Percentiles rank a stretch among this genome's conserved stretches.
Evolutionary conservation across 2,329 filamentous ascomycete genomes (phyloP).

Genomic region (Venturia carpophila): DNA sequence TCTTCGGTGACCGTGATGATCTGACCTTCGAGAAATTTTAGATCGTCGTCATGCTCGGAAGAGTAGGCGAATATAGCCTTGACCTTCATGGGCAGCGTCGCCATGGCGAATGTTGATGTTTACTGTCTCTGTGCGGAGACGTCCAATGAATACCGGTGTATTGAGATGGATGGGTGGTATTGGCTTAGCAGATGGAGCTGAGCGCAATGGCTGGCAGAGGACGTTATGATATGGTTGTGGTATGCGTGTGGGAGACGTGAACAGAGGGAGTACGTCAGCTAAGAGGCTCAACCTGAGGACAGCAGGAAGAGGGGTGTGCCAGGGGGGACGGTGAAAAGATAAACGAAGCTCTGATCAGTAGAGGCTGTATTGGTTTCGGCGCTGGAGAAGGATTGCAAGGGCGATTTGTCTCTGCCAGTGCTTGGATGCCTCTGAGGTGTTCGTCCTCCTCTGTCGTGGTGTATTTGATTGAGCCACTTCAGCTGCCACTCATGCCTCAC

Average conservation of each 20-base stretch:
- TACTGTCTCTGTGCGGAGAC: neutral
- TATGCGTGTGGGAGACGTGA: neutral
- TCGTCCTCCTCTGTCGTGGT: neutral
- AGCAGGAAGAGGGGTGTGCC: neutral
- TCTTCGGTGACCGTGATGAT: slow-evolving; percentile 89
- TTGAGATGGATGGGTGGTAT: neutral
- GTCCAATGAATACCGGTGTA: neutral
- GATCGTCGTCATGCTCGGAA: slow-evolving; percentile 89
- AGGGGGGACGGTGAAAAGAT: neutral
- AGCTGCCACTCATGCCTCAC: neutral
- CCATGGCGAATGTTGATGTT: slow-evolving; percentile 22
- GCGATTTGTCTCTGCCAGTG: neutral
- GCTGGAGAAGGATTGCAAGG: neutral
- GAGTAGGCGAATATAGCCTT: slow-evolving; percentile 92
- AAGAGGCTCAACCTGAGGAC: neutral
- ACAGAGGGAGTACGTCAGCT: slow-evolving; percentile 3
- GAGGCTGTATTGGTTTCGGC: neutral
- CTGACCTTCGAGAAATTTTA: slow-evolving; percentile 76
- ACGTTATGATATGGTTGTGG: neutral
- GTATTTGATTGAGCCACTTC: neutral
- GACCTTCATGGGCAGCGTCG: slow-evolving; percentile 74
- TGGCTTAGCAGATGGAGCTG: neutral
- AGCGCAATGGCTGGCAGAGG: neutral
- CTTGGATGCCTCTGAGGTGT: neutral
- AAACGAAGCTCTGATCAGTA: neutral